These are phyloP conservation scores for Tephrocybe sp. DNA, from an alignment of 768 basidiomycete genomes.

Conservation along the genomic window DNA sequence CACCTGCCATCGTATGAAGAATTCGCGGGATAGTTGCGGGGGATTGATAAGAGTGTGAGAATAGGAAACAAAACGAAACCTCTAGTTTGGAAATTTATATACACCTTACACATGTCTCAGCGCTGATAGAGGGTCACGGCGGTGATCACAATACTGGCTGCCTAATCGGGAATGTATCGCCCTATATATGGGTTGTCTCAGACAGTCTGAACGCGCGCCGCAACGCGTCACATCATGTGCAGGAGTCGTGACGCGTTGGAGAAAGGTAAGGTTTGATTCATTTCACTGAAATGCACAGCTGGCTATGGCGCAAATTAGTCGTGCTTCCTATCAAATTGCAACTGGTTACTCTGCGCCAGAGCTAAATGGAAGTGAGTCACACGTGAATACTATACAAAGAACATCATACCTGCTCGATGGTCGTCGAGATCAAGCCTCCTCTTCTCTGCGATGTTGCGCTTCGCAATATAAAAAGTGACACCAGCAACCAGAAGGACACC, in stretches of 20 bases:
- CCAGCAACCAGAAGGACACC: constrained; percentile 31
- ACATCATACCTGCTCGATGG: constrained; percentile 26
- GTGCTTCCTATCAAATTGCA: background rate
- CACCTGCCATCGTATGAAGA: background rate
- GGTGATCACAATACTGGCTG: constrained; percentile 5
- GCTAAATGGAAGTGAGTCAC: background rate
- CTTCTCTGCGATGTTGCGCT: constrained; percentile 29
- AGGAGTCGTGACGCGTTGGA: background rate
- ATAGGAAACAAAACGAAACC: too few species aligned
- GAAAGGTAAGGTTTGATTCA: too few species aligned
- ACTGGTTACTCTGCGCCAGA: background rate
- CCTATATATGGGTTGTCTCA: background rate
- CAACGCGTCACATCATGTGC: constrained; percentile 13
- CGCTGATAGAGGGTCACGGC: too few species aligned
- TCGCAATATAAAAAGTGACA: constrained; percentile 32
- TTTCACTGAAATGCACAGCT: too few species aligned
- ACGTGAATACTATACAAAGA: background rate
- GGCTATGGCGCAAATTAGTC: background rate
- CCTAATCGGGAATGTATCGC: background rate
- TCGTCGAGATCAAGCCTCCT: constrained; percentile 34
- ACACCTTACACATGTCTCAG: constrained; percentile 1
- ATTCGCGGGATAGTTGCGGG: too few species aligned
- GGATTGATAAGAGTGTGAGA: too few species aligned
- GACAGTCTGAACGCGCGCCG: background rate
- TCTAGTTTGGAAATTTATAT: constrained; percentile 3